Evolutionary conservation across 768 basidiomycete species (phyloP).

Genomic region (Suillus weaverae): DNA sequence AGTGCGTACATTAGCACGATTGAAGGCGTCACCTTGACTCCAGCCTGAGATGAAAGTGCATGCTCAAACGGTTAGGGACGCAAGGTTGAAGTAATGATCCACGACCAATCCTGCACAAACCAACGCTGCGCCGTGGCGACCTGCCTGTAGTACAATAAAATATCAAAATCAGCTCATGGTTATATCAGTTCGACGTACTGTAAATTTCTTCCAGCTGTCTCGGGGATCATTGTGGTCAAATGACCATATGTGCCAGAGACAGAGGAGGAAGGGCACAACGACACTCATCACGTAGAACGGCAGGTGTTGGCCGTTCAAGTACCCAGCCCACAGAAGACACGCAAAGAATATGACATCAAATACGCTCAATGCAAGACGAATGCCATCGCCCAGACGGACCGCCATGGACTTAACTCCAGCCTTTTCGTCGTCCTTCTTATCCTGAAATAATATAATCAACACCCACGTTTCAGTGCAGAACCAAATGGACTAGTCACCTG

Average conservation of each 20-base stretch:
- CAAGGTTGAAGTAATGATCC: neutral
- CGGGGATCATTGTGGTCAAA: neutral
- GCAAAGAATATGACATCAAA: conserved; percentile 55
- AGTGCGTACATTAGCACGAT: neutral
- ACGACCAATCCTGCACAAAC: neutral
- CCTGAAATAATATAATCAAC: conserved; percentile 78
- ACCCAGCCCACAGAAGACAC: conserved; percentile 53
- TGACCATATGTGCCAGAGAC: neutral
- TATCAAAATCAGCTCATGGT: neutral
- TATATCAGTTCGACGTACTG: neutral
- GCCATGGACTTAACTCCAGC: conserved; percentile 79
- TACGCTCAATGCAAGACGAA: conserved; percentile 53
- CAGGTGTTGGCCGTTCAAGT: conserved; percentile 49
- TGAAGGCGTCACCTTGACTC: neutral
- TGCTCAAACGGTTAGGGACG: neutral
- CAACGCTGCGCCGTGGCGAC: neutral
- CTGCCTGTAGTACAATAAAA: neutral
- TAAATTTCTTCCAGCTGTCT: conserved; percentile 1
- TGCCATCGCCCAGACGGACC: conserved; percentile 62
- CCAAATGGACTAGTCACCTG: conserved; percentile 38
- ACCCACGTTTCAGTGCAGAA: conserved; percentile 25
- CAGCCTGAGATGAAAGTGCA: neutral
- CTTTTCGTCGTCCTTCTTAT: conserved; percentile 69
- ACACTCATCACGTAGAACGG: conserved; percentile 5
- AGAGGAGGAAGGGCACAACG: neutral